These are phyloP conservation scores for Drosera capensis DNA, from an alignment of 148 eudicot species.

Conservation along the genomic window DNA sequence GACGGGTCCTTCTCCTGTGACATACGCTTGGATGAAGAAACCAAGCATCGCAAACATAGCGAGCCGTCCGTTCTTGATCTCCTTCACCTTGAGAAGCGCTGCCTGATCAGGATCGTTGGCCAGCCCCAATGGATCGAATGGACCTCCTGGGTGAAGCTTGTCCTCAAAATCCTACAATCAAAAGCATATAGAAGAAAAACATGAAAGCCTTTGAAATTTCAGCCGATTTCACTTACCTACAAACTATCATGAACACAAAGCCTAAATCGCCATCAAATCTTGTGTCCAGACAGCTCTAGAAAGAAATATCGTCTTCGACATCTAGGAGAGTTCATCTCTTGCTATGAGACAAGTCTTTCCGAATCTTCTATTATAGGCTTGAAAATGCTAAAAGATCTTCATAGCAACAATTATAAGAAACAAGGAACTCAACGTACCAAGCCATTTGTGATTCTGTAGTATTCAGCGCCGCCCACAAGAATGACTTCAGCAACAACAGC, in stretches of 20 bases:
- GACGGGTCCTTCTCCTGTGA: slow-evolving; percentile 93
- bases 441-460: slow-evolving; percentile 87
- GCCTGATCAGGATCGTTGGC: slow-evolving; percentile 96
- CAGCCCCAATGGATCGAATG: slow-evolving; percentile 89
- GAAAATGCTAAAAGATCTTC: too few species aligned
- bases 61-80: slow-evolving; percentile 91
- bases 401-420: background rate
- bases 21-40: slow-evolving; percentile 92
- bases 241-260: too few species aligned
- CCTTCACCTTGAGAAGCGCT: slow-evolving; percentile 91
- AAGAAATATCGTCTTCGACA: too few species aligned
- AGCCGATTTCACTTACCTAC: too few species aligned
- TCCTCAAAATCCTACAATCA: slow-evolving; percentile 54
- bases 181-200: background rate
- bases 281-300: too few species aligned
- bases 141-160: slow-evolving; percentile 99
- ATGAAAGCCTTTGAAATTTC: background rate
- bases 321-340: too few species aligned
- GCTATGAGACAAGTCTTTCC: too few species aligned
- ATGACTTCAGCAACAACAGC: slow-evolving; percentile 88
- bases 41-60: slow-evolving; percentile 98
- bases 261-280: too few species aligned
- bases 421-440: slow-evolving; percentile 35
- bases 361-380: too few species aligned
- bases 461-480: slow-evolving; percentile 95